Evolutionary conservation across 345 rosid genomes (phyloP).

Genomic region (Litchi chinensis): DNA sequence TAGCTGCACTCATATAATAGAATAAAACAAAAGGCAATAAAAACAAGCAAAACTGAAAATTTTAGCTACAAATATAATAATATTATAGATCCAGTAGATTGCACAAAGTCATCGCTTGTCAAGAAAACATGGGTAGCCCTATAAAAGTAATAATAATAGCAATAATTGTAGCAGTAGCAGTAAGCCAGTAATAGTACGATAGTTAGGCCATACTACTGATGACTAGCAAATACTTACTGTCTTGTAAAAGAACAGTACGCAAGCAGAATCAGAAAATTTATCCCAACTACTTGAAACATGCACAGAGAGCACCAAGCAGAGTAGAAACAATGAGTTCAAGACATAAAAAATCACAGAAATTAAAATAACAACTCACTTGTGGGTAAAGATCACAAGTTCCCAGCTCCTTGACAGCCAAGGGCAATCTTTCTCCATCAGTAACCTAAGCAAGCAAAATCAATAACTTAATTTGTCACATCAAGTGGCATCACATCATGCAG

Average conservation of each 20-base stretch:
- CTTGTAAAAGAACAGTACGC: constrained; percentile 15
- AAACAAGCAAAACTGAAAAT: neutral
- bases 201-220: neutral
- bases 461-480: constrained; percentile 20
- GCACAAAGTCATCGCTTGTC: neutral
- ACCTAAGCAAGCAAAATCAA: constrained; percentile 49
- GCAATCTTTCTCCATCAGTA: constrained; percentile 98
- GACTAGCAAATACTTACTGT: neutral
- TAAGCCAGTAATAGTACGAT: neutral
- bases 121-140: neutral
- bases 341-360: constrained; percentile 6
- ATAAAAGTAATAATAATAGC: no score
- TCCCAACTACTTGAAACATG: neutral
- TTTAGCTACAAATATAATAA: neutral
- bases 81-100: neutral
- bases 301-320: neutral
- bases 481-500: constrained; percentile 19
- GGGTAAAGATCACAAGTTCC: constrained; percentile 99
- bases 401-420: constrained; percentile 95
- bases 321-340: constrained; percentile 1
- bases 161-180: no score
- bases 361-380: constrained; percentile 64
- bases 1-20: no score
- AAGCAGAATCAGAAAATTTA: constrained; percentile 19
- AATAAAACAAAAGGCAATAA: no score